Evolutionary conservation across 2,329 filamentous ascomycete genomes (phyloP).

Genomic region (Aureobasidium musti): DNA sequence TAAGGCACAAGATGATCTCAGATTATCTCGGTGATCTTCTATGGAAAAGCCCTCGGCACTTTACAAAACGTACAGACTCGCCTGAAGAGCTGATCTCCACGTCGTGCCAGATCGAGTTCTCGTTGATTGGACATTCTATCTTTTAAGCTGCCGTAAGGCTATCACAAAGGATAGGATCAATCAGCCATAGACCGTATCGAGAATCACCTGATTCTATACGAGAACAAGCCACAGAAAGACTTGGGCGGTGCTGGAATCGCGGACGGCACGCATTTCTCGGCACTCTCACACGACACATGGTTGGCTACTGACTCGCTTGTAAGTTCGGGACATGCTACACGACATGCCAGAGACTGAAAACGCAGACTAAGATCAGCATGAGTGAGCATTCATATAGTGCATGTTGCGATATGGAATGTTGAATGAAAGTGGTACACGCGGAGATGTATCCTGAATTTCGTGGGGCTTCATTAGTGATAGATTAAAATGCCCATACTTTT

Average conservation of each 20-base stretch:
- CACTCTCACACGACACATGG: not conserved
- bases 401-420: not conserved
- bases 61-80: not conserved
- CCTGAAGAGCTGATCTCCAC: not conserved
- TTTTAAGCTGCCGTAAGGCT: not conserved
- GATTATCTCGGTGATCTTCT: not conserved
- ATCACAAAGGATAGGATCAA: not conserved
- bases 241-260: not conserved
- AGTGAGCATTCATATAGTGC: not conserved
- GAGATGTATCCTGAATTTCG: not conserved
- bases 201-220: not conserved
- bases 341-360: not conserved
- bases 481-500: not conserved
- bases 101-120: not conserved
- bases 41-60: not conserved
- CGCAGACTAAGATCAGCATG: not conserved
- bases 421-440: not conserved
- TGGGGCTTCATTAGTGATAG: conserved; percentile 1
- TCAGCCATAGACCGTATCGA: not conserved
- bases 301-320: not conserved
- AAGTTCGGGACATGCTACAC: not conserved
- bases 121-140: not conserved
- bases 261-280: not conserved
- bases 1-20: not conserved
- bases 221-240: not conserved